phyloP scores from a whole-genome alignment of 129 eudicot genomes.

The Lonicera japonica region DNA sequence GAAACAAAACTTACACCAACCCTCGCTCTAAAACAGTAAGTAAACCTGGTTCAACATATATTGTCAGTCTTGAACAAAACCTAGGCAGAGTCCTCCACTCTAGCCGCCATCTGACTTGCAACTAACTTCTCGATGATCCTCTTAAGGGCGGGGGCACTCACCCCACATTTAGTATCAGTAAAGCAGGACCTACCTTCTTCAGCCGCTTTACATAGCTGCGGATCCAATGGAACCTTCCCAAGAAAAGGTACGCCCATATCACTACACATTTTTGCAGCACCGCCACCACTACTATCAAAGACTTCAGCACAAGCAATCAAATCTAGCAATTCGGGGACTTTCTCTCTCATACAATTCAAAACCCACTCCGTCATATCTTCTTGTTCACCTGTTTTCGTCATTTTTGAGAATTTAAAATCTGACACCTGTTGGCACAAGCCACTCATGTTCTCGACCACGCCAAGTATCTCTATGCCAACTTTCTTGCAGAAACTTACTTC shows the following conservation, averaged over 20 bases:
- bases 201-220: slow-evolving; percentile 80
- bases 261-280: slow-evolving; percentile 69
- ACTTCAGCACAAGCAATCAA: slow-evolving; percentile 60
- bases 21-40: too few relatives aligned
- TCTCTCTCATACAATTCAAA: slow-evolving; percentile 43
- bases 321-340: slow-evolving; percentile 67
- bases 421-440: slow-evolving; percentile 59
- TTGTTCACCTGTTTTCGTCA: slow-evolving; percentile 41
- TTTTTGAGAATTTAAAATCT: slow-evolving; percentile 47
- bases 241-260: slow-evolving; percentile 86
- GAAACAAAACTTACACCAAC: too few relatives aligned
- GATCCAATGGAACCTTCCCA: slow-evolving; percentile 83
- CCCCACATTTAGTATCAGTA: slow-evolving; percentile 48
- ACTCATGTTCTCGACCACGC: slow-evolving; percentile 95
- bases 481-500: slow-evolving; percentile 86
- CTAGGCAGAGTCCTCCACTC: slow-evolving; percentile 30
- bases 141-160: slow-evolving; percentile 65
- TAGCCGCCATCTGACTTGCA: slow-evolving; percentile 21
- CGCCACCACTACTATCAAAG: slow-evolving; percentile 84
- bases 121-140: slow-evolving; percentile 56
- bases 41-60: too few relatives aligned
- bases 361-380: slow-evolving; percentile 56
- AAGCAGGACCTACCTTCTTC: slow-evolving; percentile 92
- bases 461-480: slow-evolving; percentile 67
- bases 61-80: too few relatives aligned